Evolutionary conservation across 1,139 yeast species (phyloP), one percentile per base, ranked within the genome.

Genomic region (Eremothecium cymbalariae): DNA sequence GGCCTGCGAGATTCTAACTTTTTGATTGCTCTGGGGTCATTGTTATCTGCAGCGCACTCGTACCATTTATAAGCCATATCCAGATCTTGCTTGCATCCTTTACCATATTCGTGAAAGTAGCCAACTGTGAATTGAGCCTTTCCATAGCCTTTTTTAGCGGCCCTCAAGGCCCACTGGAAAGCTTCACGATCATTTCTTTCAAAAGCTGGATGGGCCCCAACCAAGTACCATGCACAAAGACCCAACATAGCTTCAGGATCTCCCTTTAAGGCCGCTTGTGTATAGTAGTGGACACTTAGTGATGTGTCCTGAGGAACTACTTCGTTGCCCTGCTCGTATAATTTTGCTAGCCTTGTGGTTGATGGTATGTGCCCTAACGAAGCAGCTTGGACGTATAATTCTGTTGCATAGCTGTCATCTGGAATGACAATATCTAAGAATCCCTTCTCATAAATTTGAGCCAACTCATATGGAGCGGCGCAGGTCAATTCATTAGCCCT

Each of bases 151-250:
- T 74, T 63, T 36, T 70, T 65, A 0, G 97, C 96, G 0, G 97
- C 90, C 44, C 85, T 68, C 39, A 74, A 64, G 1, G 96, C 96
- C 97, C 97, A 90, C 53, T 84, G 93, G 58, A 80, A 90, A 1
- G 96, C 94, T 58, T 88, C 95, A 38, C 65, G 70, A 43, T 80
- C 85, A 56, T 88, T 93, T 44, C 75, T 74, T 11, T 78, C 80
- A 45, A 90, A 68, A 40, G 77, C 76, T 13, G 90, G 88, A 26
- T 82, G 90, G 27, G 84, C 79, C 1, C 98, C 98, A 21, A 85
- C 81, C 57, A 88, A 67, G 57, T 86, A 90, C 97, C 97, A 90
- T 2, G 96, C 96, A 59, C 96, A 86, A 68, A 90, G 69, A 3
- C 95, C 88, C 50, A 88, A 67, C 95, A 88, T 90, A 11, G 95